Conservation (phyloP, 805 yeast species). For the Blastobotrys mokoenaii region DNA sequence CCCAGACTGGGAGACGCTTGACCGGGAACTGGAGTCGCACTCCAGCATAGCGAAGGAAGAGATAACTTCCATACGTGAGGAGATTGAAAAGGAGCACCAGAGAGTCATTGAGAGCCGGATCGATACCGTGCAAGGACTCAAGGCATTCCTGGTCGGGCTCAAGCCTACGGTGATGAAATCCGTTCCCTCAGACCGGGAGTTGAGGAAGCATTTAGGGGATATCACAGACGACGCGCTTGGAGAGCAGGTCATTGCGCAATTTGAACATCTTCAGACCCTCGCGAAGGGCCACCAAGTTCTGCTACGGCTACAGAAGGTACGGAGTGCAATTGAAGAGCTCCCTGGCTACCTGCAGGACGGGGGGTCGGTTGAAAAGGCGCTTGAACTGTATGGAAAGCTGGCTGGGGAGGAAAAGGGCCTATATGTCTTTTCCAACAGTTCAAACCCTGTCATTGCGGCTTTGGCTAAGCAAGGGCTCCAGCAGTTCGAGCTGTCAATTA, state of each 20-base stretch:
- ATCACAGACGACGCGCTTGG: background rate
- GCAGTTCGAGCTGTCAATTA: background rate
- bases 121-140: background rate
- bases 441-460: conserved; percentile 3
- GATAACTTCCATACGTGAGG: background rate
- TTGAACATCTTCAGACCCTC: background rate
- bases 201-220: background rate
- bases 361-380: background rate
- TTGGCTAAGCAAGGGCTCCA: conserved; percentile 6
- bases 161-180: background rate
- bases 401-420: conserved; percentile 1
- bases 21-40: no score
- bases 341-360: background rate
- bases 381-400: background rate
- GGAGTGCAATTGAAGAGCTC: background rate
- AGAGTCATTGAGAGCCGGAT: background rate
- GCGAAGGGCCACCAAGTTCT: conserved; percentile 5
- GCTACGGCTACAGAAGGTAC: background rate
- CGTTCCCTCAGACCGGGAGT: conserved; percentile 4
- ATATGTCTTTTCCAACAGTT: conserved; percentile 1
- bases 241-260: background rate
- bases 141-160: background rate
- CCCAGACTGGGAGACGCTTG: no score
- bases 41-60: no score
- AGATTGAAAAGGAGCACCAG: background rate